phyloP scores from a whole-genome alignment of 805 yeast species.

The Candida ovalis region DNA sequence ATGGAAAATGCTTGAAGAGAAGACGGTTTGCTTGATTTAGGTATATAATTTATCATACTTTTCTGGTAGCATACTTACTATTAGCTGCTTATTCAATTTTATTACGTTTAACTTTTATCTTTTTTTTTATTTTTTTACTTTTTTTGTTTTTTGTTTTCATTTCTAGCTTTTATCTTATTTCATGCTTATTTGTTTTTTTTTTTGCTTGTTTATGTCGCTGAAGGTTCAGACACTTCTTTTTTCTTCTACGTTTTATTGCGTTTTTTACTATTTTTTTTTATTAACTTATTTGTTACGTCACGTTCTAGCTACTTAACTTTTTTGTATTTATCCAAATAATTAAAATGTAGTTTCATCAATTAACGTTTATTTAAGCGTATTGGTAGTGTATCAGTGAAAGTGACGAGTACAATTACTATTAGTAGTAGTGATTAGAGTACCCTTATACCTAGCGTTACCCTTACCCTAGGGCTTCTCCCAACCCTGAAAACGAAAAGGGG shows the following conservation, averaged over 20 bases:
- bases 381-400: too few relatives aligned
- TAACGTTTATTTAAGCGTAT: too few relatives aligned
- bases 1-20: constrained; percentile 10
- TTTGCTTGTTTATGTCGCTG: neutral
- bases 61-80: neutral
- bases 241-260: too few relatives aligned
- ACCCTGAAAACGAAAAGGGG: too few relatives aligned
- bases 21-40: constrained; percentile 9
- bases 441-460: too few relatives aligned
- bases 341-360: neutral
- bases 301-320: neutral
- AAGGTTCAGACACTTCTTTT: neutral
- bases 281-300: neutral
- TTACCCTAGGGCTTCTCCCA: too few relatives aligned
- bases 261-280: neutral
- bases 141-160: neutral
- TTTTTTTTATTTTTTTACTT: neutral
- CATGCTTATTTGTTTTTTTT: neutral
- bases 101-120: neutral
- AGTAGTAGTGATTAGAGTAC: too few relatives aligned
- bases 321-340: neutral
- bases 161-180: neutral
- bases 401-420: too few relatives aligned
- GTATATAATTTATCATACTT: neutral
- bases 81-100: neutral